A percentile compares a stretch with the other conserved stretches of the same genome.
Conservation (phyloP, 2,329 filamentous ascomycete genomes). For the Pestalotiopsis sp. region DNA sequence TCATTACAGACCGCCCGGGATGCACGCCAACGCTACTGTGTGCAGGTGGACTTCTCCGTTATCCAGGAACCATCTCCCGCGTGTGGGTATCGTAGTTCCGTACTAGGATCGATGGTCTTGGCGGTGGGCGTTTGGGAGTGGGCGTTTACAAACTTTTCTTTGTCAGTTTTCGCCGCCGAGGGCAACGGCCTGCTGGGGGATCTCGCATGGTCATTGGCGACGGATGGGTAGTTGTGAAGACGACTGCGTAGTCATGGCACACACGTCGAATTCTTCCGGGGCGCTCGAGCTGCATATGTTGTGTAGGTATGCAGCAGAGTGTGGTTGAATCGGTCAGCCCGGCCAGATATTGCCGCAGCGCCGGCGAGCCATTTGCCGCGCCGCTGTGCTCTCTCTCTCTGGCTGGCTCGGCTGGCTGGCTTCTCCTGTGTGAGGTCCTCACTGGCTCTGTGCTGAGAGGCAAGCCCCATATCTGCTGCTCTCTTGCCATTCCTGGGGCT, state of each 20-base stretch:
- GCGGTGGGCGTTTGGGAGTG: not conserved
- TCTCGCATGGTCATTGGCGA: not conserved
- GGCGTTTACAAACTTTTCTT: not conserved
- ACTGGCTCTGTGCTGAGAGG: not conserved
- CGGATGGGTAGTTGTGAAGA: not conserved
- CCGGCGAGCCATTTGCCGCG: slow-evolving; percentile 5
- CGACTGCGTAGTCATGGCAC: not conserved
- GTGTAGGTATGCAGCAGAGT: not conserved
- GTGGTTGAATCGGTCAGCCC: slow-evolving; percentile 9
- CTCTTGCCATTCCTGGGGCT: slow-evolving; percentile 7
- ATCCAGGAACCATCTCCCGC: slow-evolving; percentile 9
- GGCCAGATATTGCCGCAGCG: slow-evolving; percentile 6
- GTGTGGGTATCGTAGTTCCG: not conserved
- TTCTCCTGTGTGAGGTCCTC: not conserved
- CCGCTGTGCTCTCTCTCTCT: not conserved
- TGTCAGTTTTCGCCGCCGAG: not conserved
- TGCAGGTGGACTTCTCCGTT: slow-evolving; percentile 10
- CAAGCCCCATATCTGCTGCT: not conserved
- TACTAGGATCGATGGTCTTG: slow-evolving; percentile 3
- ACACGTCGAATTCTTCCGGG: not conserved
- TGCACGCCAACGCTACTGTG: slow-evolving; percentile 5
- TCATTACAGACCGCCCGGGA: slow-evolving; percentile 1
- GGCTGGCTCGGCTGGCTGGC: no score
- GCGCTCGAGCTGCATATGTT: not conserved
- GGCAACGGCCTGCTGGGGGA: not conserved